phyloP scores from a whole-genome alignment of 805 yeast species.

The Ogataea nitratoaversa region DNA sequence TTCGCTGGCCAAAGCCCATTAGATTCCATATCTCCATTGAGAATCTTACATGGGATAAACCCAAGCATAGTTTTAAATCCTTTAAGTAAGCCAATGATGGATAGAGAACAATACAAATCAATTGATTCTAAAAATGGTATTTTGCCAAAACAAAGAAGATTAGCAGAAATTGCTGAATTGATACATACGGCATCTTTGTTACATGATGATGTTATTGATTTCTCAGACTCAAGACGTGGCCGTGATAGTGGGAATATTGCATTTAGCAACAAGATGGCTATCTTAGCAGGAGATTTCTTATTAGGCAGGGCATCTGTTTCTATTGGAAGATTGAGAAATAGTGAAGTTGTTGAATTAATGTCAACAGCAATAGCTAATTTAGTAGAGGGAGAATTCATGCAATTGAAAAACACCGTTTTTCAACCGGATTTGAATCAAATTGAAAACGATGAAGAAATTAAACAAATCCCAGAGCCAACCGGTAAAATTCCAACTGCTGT shows the following conservation, averaged over 20 bases:
- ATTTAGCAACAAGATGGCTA: slow-evolving; percentile 95
- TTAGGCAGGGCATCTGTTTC: slow-evolving; percentile 96
- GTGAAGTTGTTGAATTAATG: slow-evolving; percentile 95
- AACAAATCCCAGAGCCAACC: slow-evolving; percentile 51
- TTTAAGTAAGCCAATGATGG: slow-evolving; percentile 72
- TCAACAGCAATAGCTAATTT: slow-evolving; percentile 95
- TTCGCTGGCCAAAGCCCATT: slow-evolving; percentile 58
- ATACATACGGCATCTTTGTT: slow-evolving; percentile 93
- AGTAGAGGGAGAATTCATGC: slow-evolving; percentile 99
- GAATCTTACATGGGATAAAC: slow-evolving; percentile 82
- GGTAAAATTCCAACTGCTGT: slow-evolving; percentile 58
- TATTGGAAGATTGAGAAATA: slow-evolving; percentile 85
- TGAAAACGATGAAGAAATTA: slow-evolving; percentile 39
- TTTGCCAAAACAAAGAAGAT: slow-evolving; percentile 87
- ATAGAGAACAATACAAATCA: slow-evolving; percentile 49
- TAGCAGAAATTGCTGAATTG: slow-evolving; percentile 98
- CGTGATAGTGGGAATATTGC: slow-evolving; percentile 90
- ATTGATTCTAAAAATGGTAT: slow-evolving; percentile 66
- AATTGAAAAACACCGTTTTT: slow-evolving; percentile 85
- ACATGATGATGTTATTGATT: slow-evolving; percentile 96
- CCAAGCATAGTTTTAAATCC: slow-evolving; percentile 83
- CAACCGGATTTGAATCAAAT: slow-evolving; percentile 42
- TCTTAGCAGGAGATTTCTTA: slow-evolving; percentile 92
- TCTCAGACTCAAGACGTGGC: slow-evolving; percentile 83
- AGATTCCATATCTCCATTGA: slow-evolving; percentile 73